Evolutionary conservation across 208 protist species (phyloP), one percentile per base, ranked within the genome.

Genomic region (Vickermania ingenoplastis): DNA sequence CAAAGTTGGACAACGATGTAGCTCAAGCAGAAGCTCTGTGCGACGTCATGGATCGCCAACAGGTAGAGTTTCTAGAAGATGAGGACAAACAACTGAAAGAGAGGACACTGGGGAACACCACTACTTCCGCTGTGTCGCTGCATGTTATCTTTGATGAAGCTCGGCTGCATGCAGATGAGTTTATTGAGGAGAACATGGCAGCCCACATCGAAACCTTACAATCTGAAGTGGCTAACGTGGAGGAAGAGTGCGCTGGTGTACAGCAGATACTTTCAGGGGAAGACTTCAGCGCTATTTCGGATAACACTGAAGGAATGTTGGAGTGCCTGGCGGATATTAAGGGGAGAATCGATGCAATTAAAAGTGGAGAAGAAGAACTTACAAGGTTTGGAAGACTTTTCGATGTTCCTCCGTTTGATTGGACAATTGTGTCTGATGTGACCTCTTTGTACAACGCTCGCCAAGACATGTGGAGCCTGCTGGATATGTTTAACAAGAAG

Each of bases 81-180:
- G 82, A 92, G 49, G 92, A 97, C 29, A 87, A 88, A 49, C 87
- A 95, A 64, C 71, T 94, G 27, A 87, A 83, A 49, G 87, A 96
- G 58, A 76, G 87, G 45, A 93, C 86, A 11, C 71, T 97, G n/a
- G 84, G 89, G 22, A 88, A 74, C 62, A 73, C 57, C 11, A 55
- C 70, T n/a, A 70, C 67, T 11, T 59, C 64, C 2, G 65, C 76
- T n/a, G 56, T 79, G 29, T 94, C 88, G 1, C 75, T 95, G 67
- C 83, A 74, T 31, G 84, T 80, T 23, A 22, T 83, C 0, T 97
- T 94, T 72, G 89, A 94, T 36, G 85, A 95, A 26, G 81, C 83
- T 13, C 68, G 86, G 29, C 31, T 87, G 27, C 82, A 91, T 7
- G 86, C 91, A 0, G 87, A 91, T 54, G 85, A 91, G 36, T 95